Conservation (phyloP, 805 yeast genomes). For the Grigorovia transvaalensis region DNA sequence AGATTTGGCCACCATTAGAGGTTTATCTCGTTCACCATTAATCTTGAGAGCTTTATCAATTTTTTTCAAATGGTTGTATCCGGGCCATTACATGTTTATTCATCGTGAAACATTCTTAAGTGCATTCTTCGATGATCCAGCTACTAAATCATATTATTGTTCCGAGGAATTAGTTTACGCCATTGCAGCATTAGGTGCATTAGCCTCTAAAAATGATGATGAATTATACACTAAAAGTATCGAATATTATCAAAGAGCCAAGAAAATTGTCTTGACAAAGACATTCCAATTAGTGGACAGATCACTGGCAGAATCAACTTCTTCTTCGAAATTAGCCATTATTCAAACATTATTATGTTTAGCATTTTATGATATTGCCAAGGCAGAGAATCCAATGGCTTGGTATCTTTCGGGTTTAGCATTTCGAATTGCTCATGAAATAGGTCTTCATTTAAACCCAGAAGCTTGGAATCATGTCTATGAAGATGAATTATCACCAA, state of each 20-base stretch:
- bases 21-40: conserved; percentile 17
- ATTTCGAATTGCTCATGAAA: conserved; percentile 48
- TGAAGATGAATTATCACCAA: conserved; percentile 30
- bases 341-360: conserved; percentile 43
- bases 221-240: conserved; percentile 31
- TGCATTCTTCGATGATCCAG: conserved; percentile 39
- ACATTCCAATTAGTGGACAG: conserved; percentile 26
- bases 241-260: conserved; percentile 39
- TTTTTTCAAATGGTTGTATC: conserved; percentile 50
- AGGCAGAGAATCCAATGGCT: conserved; percentile 45
- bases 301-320: conserved; percentile 17
- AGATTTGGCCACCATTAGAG: conserved; percentile 3
- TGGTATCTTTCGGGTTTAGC: conserved; percentile 54
- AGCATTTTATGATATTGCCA: conserved; percentile 49
- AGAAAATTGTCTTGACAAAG: conserved; percentile 31
- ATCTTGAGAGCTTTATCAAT: conserved; percentile 18
- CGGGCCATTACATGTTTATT: conserved; percentile 48
- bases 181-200: conserved; percentile 45
- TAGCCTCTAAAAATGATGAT: conserved; percentile 28
- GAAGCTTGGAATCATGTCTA: conserved; percentile 40
- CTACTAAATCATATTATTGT: conserved; percentile 35
- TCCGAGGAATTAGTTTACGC: conserved; percentile 41
- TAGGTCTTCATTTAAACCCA: conserved; percentile 50
- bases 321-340: conserved; percentile 39
- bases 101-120: conserved; percentile 48